phyloP scores from a whole-genome alignment of 2,329 filamentous ascomycete genomes.

The Botrytis porri region DNA sequence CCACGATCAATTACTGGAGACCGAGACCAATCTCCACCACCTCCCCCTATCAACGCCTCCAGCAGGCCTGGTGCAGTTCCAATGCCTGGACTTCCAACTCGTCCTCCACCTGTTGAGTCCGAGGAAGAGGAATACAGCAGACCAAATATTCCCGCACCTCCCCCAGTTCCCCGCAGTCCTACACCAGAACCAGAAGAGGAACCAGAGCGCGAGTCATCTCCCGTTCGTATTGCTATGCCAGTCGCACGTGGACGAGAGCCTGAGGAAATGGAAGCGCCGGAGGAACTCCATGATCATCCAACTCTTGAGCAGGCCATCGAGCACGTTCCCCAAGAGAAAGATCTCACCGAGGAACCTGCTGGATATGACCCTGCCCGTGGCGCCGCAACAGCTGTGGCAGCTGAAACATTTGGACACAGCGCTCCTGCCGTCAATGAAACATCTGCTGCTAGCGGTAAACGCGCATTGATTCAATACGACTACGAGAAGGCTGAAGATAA shows the following conservation, averaged over 20 bases:
- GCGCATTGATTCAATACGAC: slow-evolving; percentile 84
- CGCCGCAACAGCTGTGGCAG: slow-evolving; percentile 54
- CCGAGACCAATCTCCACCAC: slow-evolving; percentile 38
- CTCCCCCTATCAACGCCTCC: slow-evolving; percentile 41
- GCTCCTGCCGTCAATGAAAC: slow-evolving; percentile 43
- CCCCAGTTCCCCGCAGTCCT: slow-evolving; percentile 38
- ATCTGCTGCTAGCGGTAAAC: slow-evolving; percentile 57
- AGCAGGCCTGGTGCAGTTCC: slow-evolving; percentile 69
- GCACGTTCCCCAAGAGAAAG: slow-evolving; percentile 60
- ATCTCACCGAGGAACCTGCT: slow-evolving; percentile 62
- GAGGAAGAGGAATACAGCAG: slow-evolving; percentile 51
- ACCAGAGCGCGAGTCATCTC: slow-evolving; percentile 60
- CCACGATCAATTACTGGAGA: slow-evolving; percentile 34
- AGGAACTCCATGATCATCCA: slow-evolving; percentile 49
- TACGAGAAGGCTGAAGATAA: slow-evolving; percentile 98
- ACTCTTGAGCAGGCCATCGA: slow-evolving; percentile 61
- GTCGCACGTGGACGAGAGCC: slow-evolving; percentile 62
- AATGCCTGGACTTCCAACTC: slow-evolving; percentile 70
- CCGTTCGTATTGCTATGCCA: slow-evolving; percentile 82
- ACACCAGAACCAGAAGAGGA: slow-evolving; percentile 42
- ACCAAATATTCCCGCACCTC: slow-evolving; percentile 44
- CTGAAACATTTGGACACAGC: slow-evolving; percentile 44
- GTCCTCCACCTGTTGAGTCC: slow-evolving; percentile 50
- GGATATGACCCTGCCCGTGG: slow-evolving; percentile 58
- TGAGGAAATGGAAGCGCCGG: slow-evolving; percentile 49